A percentile compares a stretch with the other conserved stretches of the same genome.
Evolutionary conservation across 1,139 yeast species (phyloP).

Genomic region (Cylindricascospora bacillispora): DNA sequence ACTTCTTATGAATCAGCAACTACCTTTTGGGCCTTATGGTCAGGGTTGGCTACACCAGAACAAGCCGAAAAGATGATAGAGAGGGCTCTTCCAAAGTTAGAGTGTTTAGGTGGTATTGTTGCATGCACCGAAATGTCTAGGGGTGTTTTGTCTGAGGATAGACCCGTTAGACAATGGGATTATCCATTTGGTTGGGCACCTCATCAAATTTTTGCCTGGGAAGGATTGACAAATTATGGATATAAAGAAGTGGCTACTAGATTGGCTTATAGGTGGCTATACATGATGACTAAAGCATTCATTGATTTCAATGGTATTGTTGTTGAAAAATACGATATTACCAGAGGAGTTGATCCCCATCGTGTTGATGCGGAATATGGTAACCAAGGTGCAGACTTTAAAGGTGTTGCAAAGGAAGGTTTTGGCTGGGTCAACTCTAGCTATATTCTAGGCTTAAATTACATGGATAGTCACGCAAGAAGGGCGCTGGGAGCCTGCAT

Average conservation of each 20-base stretch:
- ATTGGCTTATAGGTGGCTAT: slow-evolving; percentile 77
- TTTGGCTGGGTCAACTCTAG: slow-evolving; percentile 96
- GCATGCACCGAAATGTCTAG: slow-evolving; percentile 73
- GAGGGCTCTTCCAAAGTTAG: slow-evolving; percentile 57
- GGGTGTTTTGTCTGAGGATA: slow-evolving; percentile 53
- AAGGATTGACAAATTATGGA: slow-evolving; percentile 67
- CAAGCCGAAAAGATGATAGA: slow-evolving; percentile 59
- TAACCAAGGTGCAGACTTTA: slow-evolving; percentile 85
- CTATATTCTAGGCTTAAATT: slow-evolving; percentile 63
- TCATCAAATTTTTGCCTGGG: slow-evolving; percentile 92
- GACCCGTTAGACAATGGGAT: slow-evolving; percentile 96
- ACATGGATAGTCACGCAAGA: slow-evolving; percentile 53
- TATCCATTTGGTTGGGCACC: slow-evolving; percentile 99
- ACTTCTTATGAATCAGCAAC: slow-evolving; percentile 78
- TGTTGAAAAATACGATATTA: slow-evolving; percentile 90
- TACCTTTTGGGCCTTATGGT: slow-evolving; percentile 87
- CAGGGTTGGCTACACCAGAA: slow-evolving; percentile 56
- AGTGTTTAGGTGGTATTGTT: slow-evolving; percentile 78
- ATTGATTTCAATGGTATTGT: slow-evolving; percentile 92
- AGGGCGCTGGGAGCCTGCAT: slow-evolving; percentile 77
- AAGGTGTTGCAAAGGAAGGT: slow-evolving; percentile 93
- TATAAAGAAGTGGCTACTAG: slow-evolving; percentile 54
- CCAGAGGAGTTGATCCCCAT: slow-evolving; percentile 74
- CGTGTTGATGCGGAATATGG: slow-evolving; percentile 94
- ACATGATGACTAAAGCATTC: slow-evolving; percentile 81